A percentile compares a stretch with the other conserved stretches of the same genome.
phyloP scores from a whole-genome alignment of 192 early-diverging fungal species.

The Allomyces macrogynus region DNA sequence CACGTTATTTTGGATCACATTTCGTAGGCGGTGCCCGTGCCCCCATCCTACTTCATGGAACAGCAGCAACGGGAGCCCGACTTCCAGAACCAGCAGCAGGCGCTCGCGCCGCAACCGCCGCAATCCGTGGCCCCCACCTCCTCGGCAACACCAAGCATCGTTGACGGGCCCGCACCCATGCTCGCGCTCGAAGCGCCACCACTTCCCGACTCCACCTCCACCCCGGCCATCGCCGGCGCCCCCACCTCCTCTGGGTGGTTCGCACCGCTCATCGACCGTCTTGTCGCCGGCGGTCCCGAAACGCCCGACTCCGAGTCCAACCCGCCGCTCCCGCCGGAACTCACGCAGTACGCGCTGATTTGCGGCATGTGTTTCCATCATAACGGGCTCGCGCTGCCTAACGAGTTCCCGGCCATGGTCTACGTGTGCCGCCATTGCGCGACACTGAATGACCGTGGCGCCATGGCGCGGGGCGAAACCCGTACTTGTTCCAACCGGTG shows the following conservation, averaged over 20 bases:
- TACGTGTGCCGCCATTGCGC: not conserved
- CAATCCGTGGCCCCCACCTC: too few relatives aligned
- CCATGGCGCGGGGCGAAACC: not conserved
- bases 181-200: too few relatives aligned
- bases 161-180: too few relatives aligned
- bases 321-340: not conserved
- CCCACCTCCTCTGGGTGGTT: not conserved
- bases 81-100: too few relatives aligned
- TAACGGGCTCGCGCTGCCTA: slow-evolving; percentile 73
- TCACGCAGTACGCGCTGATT: slow-evolving; percentile 56
- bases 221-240: too few relatives aligned
- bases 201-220: too few relatives aligned
- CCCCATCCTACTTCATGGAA: too few relatives aligned
- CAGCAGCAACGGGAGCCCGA: too few relatives aligned
- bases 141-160: too few relatives aligned
- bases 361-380: slow-evolving; percentile 78
- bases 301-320: not conserved
- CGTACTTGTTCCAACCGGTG: not conserved
- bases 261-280: not conserved
- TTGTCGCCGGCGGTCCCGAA: not conserved
- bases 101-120: too few relatives aligned
- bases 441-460: not conserved
- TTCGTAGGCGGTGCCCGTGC: too few relatives aligned
- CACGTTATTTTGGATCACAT: too few relatives aligned
- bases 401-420: slow-evolving; percentile 46